Evolutionary conservation across 208 protist species (phyloP), one percentile per base, ranked within the genome.

Genomic region (Trypanosoma conorhini): DNA sequence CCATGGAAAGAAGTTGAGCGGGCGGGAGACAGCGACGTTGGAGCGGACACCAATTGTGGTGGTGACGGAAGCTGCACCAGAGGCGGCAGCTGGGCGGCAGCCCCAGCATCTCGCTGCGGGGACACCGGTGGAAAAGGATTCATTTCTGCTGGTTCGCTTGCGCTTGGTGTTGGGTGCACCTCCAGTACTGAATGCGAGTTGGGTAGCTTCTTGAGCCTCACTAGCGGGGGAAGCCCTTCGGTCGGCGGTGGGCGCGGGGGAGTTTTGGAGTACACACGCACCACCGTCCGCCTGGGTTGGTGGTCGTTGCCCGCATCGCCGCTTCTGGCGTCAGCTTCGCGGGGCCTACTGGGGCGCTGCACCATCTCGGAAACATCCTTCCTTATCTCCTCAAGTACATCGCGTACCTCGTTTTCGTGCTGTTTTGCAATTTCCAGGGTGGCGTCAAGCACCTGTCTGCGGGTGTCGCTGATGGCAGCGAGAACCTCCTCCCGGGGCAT

Each of bases 401-500:
- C 33, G 26, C 64, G 58, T n/a, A 76, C 70, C 58, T 76, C 72
- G 12, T 71, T 57, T 44, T 55, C 64, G 30, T 51, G 60, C 1
- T 59, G 50, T 38, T 65, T 62, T 26, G 46, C 58, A 1, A 48
- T 46, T 7, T 42, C 33, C 28, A 76, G 19, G 12, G 58, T 48
- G 28, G 13, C 28, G 40, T 76, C 63, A 44, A 76, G 31, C 22
- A 76, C n/a, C 10, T 76, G 28, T 17, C 40, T 62, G 51, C 72
- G 72, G 30, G 31, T 51, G 10, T 61, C 50, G 15, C 24, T 50
- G 50, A 76, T 58, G 5, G 77, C 40, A 33, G 81, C 57, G 48
- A 84, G 55, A 40, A 93, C 73, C 67, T 91, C 88, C 58, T 93
- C 88, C 56, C 74, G 58, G 24, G 81, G 72, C 58, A 88, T 62